Conservation (phyloP, 2,329 filamentous ascomycete species). For the Claviceps humidiphila region DNA sequence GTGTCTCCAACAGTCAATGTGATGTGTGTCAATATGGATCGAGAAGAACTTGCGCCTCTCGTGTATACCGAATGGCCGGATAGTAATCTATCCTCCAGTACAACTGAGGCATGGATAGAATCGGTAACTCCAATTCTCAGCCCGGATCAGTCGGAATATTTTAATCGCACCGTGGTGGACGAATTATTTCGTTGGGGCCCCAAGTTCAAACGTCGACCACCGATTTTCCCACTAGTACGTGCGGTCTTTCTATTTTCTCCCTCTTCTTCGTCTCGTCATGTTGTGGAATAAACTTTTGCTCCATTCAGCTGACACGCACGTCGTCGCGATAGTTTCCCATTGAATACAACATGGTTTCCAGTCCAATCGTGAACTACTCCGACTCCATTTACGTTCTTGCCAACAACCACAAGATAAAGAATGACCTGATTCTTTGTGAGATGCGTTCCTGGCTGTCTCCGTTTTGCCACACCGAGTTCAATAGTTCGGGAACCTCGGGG, state of each 20-base stretch:
- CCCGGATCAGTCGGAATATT: slow-evolving; percentile 20
- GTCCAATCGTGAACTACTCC: slow-evolving; percentile 27
- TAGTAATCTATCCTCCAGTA: slow-evolving; percentile 20
- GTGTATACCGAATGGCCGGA: slow-evolving; percentile 50
- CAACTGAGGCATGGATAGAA: slow-evolving; percentile 21
- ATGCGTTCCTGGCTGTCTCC: slow-evolving; percentile 50
- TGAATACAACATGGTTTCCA: slow-evolving; percentile 53
- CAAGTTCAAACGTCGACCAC: slow-evolving; percentile 35
- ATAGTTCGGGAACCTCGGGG: slow-evolving; percentile 42
- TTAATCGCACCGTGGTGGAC: slow-evolving; percentile 50
- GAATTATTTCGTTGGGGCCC: slow-evolving; percentile 56
- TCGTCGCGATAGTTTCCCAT: slow-evolving; percentile 32
- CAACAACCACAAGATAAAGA: slow-evolving; percentile 24
- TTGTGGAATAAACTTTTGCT: not conserved
- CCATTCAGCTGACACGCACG: not conserved
- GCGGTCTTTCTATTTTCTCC: too few relatives aligned
- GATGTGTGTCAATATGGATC: slow-evolving; percentile 53
- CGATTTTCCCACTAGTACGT: slow-evolving; percentile 22
- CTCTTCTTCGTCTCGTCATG: not conserved
- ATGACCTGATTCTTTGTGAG: slow-evolving; percentile 52
- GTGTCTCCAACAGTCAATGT: slow-evolving; percentile 60
- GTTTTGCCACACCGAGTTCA: slow-evolving; percentile 51
- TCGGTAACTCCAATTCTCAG: slow-evolving; percentile 21
- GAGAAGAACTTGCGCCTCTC: slow-evolving; percentile 46
- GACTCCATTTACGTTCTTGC: slow-evolving; percentile 55